Evolutionary conservation across 2,329 filamentous ascomycete genomes (phyloP), one percentile per base, ranked within the genome.

Genomic region (Davidsoniella australis): DNA sequence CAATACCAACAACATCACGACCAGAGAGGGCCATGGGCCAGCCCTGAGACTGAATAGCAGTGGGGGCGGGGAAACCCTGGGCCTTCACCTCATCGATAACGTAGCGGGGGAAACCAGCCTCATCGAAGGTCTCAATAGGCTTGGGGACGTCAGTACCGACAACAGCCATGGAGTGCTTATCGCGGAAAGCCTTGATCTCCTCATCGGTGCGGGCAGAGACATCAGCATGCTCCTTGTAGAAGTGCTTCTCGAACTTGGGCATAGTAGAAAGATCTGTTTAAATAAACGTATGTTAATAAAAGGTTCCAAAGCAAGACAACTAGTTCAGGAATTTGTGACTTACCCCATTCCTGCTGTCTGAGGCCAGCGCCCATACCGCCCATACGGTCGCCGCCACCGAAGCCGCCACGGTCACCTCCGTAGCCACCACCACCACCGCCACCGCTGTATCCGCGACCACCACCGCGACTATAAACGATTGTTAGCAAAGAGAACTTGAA

Each of bases 51-150:
- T n/a, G n/a, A 18, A 18, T 18, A 23, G 45, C 42, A 40, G 91
- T 98, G 38, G 91, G 91, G 49, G 81, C 82, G 55, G 83, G 78
- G 68, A 98, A 98, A 41, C 91, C 91, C 68, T 96, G 89, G 20
- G 87, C 85, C 78, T 98, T 98, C 62, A 98, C 91, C 66, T 98
- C 91, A 60, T 85, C 88, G 76, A 98, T 91, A 55, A 98, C 91
- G 64, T 98, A 98, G 59, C 80, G 78, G 41, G 91, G 91, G 70
- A 98, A 98, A 41, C 86, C 86, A 64, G 91, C 91, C 71, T 98
- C 91, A 58, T 98, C 91, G 63, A 98, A 98, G 38, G 81, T 94
- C 68, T 94, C 84, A 53, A 98, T 89, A 47, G 91, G 91, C 66
- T 88, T 89, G 57, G 91, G 91, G 14, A 96, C 80, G 57, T 91